Base-by-base conservation (phyloP, 129 eudicot species). In the Calendula officinalis region DNA sequence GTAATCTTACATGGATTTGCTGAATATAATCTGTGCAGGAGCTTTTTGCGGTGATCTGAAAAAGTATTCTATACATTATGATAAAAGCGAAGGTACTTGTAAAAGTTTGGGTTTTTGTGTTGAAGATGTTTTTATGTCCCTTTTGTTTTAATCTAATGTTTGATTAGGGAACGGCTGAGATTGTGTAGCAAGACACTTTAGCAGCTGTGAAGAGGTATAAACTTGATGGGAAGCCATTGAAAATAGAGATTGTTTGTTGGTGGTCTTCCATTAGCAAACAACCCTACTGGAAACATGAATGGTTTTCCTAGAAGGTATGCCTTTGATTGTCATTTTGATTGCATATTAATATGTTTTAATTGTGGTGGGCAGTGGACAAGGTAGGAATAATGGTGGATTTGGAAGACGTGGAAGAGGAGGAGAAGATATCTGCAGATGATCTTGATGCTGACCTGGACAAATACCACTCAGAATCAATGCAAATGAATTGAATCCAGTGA, bases 391-490 rank as follows among this genome's bases (percentile, higher is more conserved):
- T 56, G 77, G 80, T 38, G 75, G 75, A 49, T 71, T 86, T 68
- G 86, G 86, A 77, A 80, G 90, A 34, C 76, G 82, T 52, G 94
- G 86, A 5, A 46, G 84, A 35, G 86, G 95, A 15, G 49, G 98
- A 91, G 82, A 88, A 91, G 77, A 54, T 91, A 65, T 85, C 95
- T 46, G 83, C 86, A 5, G 91, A 88, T 8, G 96, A 88, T 79
- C 91, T 91, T 52, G 98, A 91, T 70, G 98, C 98, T 68, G 96
- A 91, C 61, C 77, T 91, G 58, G 98, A 88, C 56, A 91, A 91
- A 69, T 87, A 91, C 55, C 98, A 87, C 55, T 51, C 80, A 50
- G 88, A 81, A 50, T 72, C 97, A 5, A 85, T 88, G 98, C 86
- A 91, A 68, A 84, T 76, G 34, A 84, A 81, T 60, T 90, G 49